Conservation (phyloP, 2,329 filamentous ascomycete species). For the Lojkania enalia region DNA sequence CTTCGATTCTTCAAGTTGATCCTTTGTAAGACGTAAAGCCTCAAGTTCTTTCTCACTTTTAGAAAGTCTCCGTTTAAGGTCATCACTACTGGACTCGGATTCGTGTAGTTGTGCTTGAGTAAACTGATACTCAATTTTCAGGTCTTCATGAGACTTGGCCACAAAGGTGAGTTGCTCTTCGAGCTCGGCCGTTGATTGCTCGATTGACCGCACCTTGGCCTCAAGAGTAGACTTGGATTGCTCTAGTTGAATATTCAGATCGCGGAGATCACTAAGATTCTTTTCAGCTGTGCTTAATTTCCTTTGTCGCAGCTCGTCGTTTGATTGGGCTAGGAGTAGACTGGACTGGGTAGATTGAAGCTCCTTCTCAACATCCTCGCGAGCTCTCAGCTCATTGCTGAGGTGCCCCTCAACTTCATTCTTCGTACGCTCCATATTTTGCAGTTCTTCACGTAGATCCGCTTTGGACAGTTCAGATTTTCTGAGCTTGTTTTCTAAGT, state of each 20-base stretch:
- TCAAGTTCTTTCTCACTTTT: slow-evolving; percentile 18
- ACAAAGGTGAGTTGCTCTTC: neutral
- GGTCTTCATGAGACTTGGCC: slow-evolving; percentile 1
- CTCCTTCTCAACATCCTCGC: slow-evolving; percentile 6
- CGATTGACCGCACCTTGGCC: slow-evolving; percentile 4
- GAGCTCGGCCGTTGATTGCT: slow-evolving; percentile 17
- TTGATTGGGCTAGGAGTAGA: slow-evolving; percentile 16
- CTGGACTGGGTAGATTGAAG: slow-evolving; percentile 15
- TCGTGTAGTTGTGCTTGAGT: slow-evolving; percentile 9
- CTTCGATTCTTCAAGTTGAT: slow-evolving; percentile 8
- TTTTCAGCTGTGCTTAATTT: slow-evolving; percentile 19
- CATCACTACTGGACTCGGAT: slow-evolving; percentile 12
- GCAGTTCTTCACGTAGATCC: slow-evolving; percentile 19
- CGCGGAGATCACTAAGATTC: slow-evolving; percentile 13
- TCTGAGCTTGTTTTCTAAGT: slow-evolving; percentile 25
- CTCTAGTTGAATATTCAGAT: slow-evolving; percentile 2
- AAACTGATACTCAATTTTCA: slow-evolving; percentile 10
- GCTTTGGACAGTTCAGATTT: slow-evolving; percentile 23
- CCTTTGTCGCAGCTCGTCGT: slow-evolving; percentile 13
- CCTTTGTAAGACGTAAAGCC: slow-evolving; percentile 6
- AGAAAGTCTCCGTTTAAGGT: slow-evolving; percentile 14
- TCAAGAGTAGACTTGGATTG: slow-evolving; percentile 9
- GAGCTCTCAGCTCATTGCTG: slow-evolving; percentile 4
- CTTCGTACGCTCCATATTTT: slow-evolving; percentile 4
- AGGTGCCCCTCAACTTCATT: slow-evolving; percentile 11